A percentile compares a stretch with the other conserved stretches of the same genome.
These are phyloP conservation scores for Selaginella tamariscina DNA, from an alignment of 75 land plant species.

Conservation along the genomic window DNA sequence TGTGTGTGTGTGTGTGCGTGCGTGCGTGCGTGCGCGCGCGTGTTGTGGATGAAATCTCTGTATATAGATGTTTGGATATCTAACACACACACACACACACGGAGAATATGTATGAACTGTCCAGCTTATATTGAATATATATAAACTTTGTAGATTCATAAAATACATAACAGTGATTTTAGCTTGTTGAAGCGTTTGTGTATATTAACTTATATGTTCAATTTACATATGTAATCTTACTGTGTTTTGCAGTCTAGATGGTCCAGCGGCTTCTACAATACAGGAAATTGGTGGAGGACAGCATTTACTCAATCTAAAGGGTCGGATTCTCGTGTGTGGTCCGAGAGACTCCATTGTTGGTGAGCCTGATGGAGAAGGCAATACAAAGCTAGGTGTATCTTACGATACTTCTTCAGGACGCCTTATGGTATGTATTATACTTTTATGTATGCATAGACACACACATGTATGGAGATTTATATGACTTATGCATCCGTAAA, in stretches of 20 bases:
- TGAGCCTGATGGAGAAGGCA: slow-evolving; percentile 36
- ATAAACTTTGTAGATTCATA: too few relatives aligned
- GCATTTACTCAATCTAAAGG: slow-evolving; percentile 45
- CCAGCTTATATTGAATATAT: too few relatives aligned
- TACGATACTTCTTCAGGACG: slow-evolving; percentile 80
- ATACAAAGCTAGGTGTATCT: slow-evolving; percentile 67
- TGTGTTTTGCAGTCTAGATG: slow-evolving; percentile 44
- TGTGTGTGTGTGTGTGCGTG: not conserved
- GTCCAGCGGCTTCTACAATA: slow-evolving; percentile 39
- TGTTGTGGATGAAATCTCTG: too few relatives aligned
- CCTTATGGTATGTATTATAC: slow-evolving; percentile 38
- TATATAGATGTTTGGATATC: too few relatives aligned
- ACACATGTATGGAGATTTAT: too few relatives aligned
- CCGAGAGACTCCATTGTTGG: slow-evolving; percentile 56
- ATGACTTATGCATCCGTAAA: too few relatives aligned
- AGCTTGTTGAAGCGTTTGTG: not conserved
- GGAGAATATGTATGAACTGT: too few relatives aligned
- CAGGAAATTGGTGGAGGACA: slow-evolving; percentile 58
- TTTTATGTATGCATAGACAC: too few relatives aligned
- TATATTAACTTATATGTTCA: not conserved
- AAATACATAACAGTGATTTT: too few relatives aligned
- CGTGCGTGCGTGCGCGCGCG: too few relatives aligned
- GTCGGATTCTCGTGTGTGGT: slow-evolving; percentile 42
- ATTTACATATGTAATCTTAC: not conserved
- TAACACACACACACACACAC: too few relatives aligned